phyloP scores from a whole-genome alignment of 2,329 filamentous ascomycete species.

The Neonectria hederae region DNA sequence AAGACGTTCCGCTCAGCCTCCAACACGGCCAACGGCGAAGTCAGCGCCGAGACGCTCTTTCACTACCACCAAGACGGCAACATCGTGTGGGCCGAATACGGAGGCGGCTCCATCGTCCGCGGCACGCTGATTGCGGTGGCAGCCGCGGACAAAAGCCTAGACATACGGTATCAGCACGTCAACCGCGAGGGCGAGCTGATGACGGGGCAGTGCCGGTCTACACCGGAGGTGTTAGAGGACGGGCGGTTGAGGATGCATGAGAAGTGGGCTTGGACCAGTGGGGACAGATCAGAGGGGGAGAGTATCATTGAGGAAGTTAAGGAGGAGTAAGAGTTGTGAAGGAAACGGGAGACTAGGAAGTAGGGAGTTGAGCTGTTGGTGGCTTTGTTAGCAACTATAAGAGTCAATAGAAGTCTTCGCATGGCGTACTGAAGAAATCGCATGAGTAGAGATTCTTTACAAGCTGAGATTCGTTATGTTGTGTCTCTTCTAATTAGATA shows the following conservation, averaged over 20 bases:
- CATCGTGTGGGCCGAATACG: conserved; percentile 43
- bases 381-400: neutral
- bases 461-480: neutral
- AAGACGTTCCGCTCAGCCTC: conserved; percentile 29
- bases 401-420: neutral
- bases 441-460: neutral
- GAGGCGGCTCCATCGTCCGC: conserved; percentile 35
- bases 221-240: conserved; percentile 34
- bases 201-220: conserved; percentile 37
- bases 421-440: neutral
- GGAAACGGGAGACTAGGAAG: neutral
- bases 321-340: conserved; percentile 4
- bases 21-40: conserved; percentile 39
- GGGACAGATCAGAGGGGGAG: conserved; percentile 34
- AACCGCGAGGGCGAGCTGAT: conserved; percentile 38
- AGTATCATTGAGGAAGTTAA: conserved; percentile 39
- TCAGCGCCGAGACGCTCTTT: conserved; percentile 36
- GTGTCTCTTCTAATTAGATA: neutral
- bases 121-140: conserved; percentile 37
- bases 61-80: conserved; percentile 41
- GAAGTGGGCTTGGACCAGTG: conserved; percentile 41
- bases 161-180: conserved; percentile 43
- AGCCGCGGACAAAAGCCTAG: conserved; percentile 31
- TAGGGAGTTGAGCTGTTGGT: neutral
- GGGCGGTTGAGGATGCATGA: conserved; percentile 40